phyloP scores from a whole-genome alignment of 2,329 filamentous ascomycete genomes.

The Aspergillus sergii region DNA sequence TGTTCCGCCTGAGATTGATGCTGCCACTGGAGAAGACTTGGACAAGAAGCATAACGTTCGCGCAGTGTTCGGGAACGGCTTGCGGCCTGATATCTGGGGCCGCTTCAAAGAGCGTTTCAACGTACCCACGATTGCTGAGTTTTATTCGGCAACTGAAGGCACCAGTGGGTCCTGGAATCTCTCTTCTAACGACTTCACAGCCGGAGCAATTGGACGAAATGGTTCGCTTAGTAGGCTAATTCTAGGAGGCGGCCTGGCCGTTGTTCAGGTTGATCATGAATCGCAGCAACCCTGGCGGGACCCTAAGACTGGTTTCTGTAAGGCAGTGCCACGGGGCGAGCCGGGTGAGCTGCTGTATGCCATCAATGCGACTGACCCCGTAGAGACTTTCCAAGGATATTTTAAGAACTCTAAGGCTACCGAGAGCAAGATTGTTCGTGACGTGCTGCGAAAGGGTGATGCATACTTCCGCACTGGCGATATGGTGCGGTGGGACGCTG shows the following conservation, averaged over 20 bases:
- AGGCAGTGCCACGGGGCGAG: slow-evolving; percentile 58
- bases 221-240: slow-evolving; percentile 64
- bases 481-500: slow-evolving; percentile 68
- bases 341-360: slow-evolving; percentile 75
- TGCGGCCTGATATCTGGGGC: slow-evolving; percentile 85
- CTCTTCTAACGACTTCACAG: slow-evolving; percentile 69
- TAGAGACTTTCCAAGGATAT: slow-evolving; percentile 76
- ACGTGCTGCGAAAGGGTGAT: slow-evolving; percentile 75
- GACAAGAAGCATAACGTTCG: slow-evolving; percentile 75
- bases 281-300: slow-evolving; percentile 70
- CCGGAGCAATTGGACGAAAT: slow-evolving; percentile 76
- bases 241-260: slow-evolving; percentile 53
- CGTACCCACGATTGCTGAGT: slow-evolving; percentile 73
- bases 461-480: slow-evolving; percentile 86
- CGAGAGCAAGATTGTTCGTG: slow-evolving; percentile 70
- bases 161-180: slow-evolving; percentile 71
- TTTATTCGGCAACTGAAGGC: slow-evolving; percentile 79
- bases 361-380: slow-evolving; percentile 67
- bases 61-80: slow-evolving; percentile 78
- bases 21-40: slow-evolving; percentile 65
- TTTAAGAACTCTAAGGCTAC: slow-evolving; percentile 73
- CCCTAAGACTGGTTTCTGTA: slow-evolving; percentile 69
- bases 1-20: slow-evolving; percentile 63
- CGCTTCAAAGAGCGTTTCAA: slow-evolving; percentile 79
- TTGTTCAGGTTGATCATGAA: slow-evolving; percentile 72